Conservation (phyloP, 148 eudicot species). For the Vaccinium macrocarpon region DNA sequence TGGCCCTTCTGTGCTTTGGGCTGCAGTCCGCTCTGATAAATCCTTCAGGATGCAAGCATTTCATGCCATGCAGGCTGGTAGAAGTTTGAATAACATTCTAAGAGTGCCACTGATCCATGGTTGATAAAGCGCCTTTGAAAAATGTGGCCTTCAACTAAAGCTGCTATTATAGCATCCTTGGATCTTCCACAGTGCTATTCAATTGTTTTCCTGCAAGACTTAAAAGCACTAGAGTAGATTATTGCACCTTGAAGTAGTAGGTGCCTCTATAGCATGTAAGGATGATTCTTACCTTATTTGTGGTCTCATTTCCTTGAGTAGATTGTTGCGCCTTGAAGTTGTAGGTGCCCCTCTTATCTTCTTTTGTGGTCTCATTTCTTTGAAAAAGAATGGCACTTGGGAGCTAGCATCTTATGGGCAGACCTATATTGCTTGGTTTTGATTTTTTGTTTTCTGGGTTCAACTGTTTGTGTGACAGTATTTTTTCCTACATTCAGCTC, state of each 20-base stretch:
- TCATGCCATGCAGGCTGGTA: neutral
- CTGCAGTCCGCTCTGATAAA: neutral
- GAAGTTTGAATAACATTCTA: neutral
- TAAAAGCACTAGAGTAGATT: neutral
- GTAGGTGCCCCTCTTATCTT: neutral
- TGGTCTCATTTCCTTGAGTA: too few relatives aligned
- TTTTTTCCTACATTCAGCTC: constrained; percentile 27
- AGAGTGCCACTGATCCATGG: neutral
- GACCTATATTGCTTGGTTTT: neutral
- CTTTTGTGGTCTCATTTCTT: neutral
- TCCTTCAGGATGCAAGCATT: neutral
- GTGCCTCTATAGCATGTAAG: too few relatives aligned
- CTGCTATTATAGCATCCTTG: neutral
- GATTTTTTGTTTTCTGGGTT: neutral
- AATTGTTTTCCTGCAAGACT: neutral
- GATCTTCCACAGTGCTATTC: neutral
- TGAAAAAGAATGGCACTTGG: too few relatives aligned
- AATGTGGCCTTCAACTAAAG: neutral
- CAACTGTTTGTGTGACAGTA: neutral
- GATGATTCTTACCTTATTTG: too few relatives aligned
- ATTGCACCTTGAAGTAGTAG: neutral
- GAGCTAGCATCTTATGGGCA: neutral
- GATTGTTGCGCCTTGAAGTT: neutral
- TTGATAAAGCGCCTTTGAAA: neutral
- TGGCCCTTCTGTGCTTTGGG: neutral